These are phyloP conservation scores for Fusarium protoensiforme DNA, from an alignment of 2,329 filamentous ascomycete species.

Conservation along the genomic window DNA sequence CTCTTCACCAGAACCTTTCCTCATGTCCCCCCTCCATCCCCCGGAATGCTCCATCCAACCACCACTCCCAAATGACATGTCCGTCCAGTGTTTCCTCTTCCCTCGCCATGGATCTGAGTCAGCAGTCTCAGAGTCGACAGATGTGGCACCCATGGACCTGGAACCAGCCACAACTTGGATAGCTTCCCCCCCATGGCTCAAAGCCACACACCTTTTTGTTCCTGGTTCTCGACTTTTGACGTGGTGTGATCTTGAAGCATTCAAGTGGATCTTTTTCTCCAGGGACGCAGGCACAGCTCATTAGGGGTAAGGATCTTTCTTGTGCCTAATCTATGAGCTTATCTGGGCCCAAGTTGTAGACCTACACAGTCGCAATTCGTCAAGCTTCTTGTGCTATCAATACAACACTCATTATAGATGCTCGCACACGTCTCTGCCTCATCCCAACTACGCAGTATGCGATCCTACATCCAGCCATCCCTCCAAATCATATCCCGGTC, in stretches of 20 bases:
- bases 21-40: background rate
- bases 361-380: background rate
- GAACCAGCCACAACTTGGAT: slow-evolving; percentile 10
- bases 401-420: background rate
- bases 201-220: slow-evolving; percentile 11
- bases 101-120: background rate
- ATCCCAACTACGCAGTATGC: slow-evolving; percentile 13
- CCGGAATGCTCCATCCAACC: slow-evolving; percentile 17
- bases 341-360: background rate
- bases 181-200: background rate
- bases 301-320: background rate
- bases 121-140: slow-evolving; percentile 14
- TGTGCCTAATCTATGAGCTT: background rate
- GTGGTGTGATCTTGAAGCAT: background rate
- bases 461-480: slow-evolving; percentile 16
- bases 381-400: background rate
- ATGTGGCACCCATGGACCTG: slow-evolving; percentile 21
- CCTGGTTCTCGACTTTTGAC: background rate
- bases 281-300: background rate
- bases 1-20: background rate
- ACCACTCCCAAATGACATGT: slow-evolving; percentile 15
- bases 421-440: background rate
- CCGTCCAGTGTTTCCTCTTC: background rate
- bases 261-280: background rate
- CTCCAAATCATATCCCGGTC: slow-evolving; percentile 3